Conservation (phyloP, 495 filamentous ascomycete species). For the Xanthoparmelia taractica region DNA sequence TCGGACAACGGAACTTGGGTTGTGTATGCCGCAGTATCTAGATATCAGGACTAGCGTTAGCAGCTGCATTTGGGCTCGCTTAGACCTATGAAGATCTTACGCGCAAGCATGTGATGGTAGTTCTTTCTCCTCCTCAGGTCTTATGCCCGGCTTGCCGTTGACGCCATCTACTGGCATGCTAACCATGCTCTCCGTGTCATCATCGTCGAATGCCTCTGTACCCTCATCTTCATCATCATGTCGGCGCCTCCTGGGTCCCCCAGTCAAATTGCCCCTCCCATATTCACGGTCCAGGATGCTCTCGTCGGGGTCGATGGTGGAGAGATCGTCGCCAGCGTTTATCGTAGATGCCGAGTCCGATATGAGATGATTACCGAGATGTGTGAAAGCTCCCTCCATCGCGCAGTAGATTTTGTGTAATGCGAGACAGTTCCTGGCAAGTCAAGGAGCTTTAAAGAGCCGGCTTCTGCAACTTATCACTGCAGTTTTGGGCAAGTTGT, state of each 20-base stretch:
- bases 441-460: constrained; percentile 2
- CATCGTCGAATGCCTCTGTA: constrained; percentile 76
- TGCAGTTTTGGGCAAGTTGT: background rate
- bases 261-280: constrained; percentile 50
- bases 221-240: constrained; percentile 80
- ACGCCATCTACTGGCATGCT: constrained; percentile 73
- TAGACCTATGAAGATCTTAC: constrained; percentile 45
- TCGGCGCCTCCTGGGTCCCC: constrained; percentile 60
- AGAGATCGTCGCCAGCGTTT: constrained; percentile 62
- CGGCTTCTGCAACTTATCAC: background rate
- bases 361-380: constrained; percentile 74
- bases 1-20: constrained; percentile 88
- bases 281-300: constrained; percentile 61
- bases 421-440: background rate
- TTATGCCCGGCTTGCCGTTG: constrained; percentile 55
- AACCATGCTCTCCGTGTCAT: constrained; percentile 86
- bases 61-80: constrained; percentile 17
- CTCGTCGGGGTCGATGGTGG: constrained; percentile 67
- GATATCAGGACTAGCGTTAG: constrained; percentile 4
- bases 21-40: constrained; percentile 97
- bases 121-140: constrained; percentile 79
- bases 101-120: constrained; percentile 95
- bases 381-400: constrained; percentile 82
- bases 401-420: constrained; percentile 5
- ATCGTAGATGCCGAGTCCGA: constrained; percentile 66